Evolutionary conservation across 306 rosid genomes (phyloP), one percentile per base, ranked within the genome.

Genomic region (Quercus wislizeni): DNA sequence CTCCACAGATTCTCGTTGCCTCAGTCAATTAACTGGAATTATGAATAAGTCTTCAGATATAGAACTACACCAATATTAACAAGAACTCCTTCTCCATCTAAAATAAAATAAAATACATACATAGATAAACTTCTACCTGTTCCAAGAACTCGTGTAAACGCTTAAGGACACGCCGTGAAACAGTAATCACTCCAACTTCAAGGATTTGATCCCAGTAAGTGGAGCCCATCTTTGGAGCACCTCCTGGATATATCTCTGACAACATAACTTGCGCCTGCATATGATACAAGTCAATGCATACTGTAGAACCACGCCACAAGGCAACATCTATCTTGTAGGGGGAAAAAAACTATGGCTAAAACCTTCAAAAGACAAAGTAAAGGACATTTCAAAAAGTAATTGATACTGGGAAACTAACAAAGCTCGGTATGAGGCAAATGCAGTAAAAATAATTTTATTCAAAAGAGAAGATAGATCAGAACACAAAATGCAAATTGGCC

Each of bases 161-260:
- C 85, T 94, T 94, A 63, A 94, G 92, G 84, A 94, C 87, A 82
- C 97, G 96, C 76, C 92, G 84, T 78, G 93, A 88, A 86, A 90
- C 92, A 73, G 97, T 88, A 67, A 92, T 91, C 70, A 91, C 84
- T 76, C 91, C 99, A 28, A 91, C 87, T 85, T 94, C 99, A 82
- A 91, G 97, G 82, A 94, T 84, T 90, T 92, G 95, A 85, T 94
- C 97, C 97, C 97, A 91, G 85, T 94, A 94, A 72, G 87, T 86
- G 77, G 90, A 89, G 63, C 99, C 99, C 21, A 25, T 84, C 83
- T 91, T 92, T 57, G 99, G 97, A 80, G 97, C 78, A 73, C 90
- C 97, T 79, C 99, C 99, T 18, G 97, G 97, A 86, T 94, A 94
- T 83, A 94, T 94, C 90, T 92, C 97, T 65, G 99, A 91, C 80